These are phyloP conservation scores for Maudiozyma serrabonitensis DNA, from an alignment of 805 yeast genomes.

Conservation along the genomic window DNA sequence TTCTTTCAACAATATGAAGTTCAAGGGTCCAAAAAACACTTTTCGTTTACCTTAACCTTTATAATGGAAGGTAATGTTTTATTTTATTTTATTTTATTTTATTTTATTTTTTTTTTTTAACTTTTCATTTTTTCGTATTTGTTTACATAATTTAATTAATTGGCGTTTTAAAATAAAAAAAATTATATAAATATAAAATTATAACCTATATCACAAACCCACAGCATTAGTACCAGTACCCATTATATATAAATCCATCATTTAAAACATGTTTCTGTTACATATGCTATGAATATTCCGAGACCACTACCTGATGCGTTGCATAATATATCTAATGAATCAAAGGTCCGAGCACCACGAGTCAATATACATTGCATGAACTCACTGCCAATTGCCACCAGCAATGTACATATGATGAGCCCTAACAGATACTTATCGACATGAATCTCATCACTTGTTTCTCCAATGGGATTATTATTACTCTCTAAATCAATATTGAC, in stretches of 20 bases:
- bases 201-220: no score
- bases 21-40: no score
- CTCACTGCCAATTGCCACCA: constrained; percentile 43
- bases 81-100: background rate
- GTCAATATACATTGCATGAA: constrained; percentile 33
- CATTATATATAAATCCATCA: no score
- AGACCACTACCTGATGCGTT: constrained; percentile 26
- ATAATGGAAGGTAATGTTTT: no score
- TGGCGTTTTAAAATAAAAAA: no score
- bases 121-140: background rate
- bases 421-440: constrained; percentile 26
- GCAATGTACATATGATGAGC: constrained; percentile 35
- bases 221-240: no score
- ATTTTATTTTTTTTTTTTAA: background rate
- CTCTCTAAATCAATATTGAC: background rate
- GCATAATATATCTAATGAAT: constrained; percentile 36
- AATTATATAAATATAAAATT: no score
- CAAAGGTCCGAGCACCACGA: constrained; percentile 36
- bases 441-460: background rate
- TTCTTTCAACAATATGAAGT: no score
- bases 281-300: constrained; percentile 15
- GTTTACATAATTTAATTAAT: background rate
- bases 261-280: background rate
- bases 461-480: background rate
- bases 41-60: no score